Percentiles rank a stretch among this genome's conserved stretches.
Conservation (phyloP, 768 basidiomycete species). For the Tricholoma furcatifolium region DNA sequence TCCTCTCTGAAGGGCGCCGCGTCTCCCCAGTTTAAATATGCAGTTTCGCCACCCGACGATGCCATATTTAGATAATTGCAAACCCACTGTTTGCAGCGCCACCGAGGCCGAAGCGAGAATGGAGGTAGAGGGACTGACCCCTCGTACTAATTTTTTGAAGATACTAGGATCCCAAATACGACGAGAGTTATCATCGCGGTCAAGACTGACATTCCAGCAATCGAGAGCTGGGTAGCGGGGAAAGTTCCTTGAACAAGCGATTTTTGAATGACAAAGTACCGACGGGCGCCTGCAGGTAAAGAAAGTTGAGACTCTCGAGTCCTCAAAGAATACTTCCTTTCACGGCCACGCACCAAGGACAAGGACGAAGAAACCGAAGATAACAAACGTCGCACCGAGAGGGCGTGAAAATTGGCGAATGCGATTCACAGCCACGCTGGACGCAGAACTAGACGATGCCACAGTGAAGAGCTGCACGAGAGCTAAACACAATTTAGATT, state of each 20-base stretch:
- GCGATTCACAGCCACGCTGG: conserved; percentile 15
- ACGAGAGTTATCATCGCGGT: conserved; percentile 14
- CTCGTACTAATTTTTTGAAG: conserved; percentile 3
- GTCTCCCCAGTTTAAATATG: too few relatives aligned
- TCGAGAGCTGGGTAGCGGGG: conserved; percentile 46
- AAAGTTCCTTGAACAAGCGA: conserved; percentile 50
- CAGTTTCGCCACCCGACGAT: too few relatives aligned
- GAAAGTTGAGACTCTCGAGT: background rate
- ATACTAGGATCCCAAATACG: conserved; percentile 19
- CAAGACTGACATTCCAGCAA: conserved; percentile 33
- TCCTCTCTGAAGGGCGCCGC: too few relatives aligned
- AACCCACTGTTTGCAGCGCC: too few relatives aligned
- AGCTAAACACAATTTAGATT: conserved; percentile 28
- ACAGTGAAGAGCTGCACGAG: conserved; percentile 54
- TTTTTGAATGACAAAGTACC: conserved; percentile 53
- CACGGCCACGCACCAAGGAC: conserved; percentile 39
- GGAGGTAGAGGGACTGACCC: too few relatives aligned
- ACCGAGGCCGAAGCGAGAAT: too few relatives aligned
- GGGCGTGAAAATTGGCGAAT: conserved; percentile 39
- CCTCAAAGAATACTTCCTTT: background rate
- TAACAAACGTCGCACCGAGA: conserved; percentile 46
- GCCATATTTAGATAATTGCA: too few relatives aligned
- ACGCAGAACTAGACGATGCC: conserved; percentile 18
- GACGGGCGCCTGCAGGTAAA: conserved; percentile 35
- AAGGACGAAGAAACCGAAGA: conserved; percentile 46